A percentile compares a stretch with the other conserved stretches of the same genome.
Conservation (phyloP, 2,329 filamentous ascomycete species). For the Phaeophleospora eucalypticola region DNA sequence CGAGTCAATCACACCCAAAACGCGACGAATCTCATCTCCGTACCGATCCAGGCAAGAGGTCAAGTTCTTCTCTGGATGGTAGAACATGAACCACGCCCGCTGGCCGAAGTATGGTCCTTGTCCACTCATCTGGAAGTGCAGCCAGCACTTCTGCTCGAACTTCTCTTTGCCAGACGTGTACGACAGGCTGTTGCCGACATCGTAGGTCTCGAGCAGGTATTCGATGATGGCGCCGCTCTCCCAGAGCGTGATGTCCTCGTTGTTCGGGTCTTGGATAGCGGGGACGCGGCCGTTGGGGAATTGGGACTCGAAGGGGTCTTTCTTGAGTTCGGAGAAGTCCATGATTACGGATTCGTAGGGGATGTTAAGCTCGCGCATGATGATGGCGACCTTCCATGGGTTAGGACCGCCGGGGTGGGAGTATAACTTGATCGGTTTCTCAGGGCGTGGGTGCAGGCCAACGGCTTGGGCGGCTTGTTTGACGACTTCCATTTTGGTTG, state of each 20-base stretch:
- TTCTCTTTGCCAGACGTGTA: conserved; percentile 24
- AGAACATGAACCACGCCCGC: conserved; percentile 39
- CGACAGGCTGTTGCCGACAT: conserved; percentile 23
- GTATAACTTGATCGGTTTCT: conserved; percentile 26
- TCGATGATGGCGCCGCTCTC: conserved; percentile 31
- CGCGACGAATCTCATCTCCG: conserved; percentile 41
- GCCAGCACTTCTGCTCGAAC: conserved; percentile 26
- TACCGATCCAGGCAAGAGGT: conserved; percentile 43
- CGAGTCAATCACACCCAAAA: conserved; percentile 42
- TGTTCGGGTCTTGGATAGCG: conserved; percentile 47
- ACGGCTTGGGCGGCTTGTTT: conserved; percentile 7
- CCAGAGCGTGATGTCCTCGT: conserved; percentile 38
- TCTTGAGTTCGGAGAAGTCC: conserved; percentile 40
- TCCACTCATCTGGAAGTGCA: conserved; percentile 32
- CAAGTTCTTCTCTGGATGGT: conserved; percentile 40
- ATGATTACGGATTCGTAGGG: conserved; percentile 37
- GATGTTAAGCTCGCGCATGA: conserved; percentile 42
- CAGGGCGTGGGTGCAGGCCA: too few species aligned
- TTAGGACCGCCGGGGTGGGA: conserved; percentile 34
- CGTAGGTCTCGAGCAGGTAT: conserved; percentile 31
- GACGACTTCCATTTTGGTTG: conserved; percentile 1
- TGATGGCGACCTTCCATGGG: conserved; percentile 42
- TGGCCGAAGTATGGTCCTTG: conserved; percentile 43
- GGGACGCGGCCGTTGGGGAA: conserved; percentile 44
- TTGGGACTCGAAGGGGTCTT: conserved; percentile 34